Evolutionary conservation across 1,284 basidiomycete genomes (phyloP), one percentile per base, ranked within the genome.

Genomic region (Fomes fomentarius): DNA sequence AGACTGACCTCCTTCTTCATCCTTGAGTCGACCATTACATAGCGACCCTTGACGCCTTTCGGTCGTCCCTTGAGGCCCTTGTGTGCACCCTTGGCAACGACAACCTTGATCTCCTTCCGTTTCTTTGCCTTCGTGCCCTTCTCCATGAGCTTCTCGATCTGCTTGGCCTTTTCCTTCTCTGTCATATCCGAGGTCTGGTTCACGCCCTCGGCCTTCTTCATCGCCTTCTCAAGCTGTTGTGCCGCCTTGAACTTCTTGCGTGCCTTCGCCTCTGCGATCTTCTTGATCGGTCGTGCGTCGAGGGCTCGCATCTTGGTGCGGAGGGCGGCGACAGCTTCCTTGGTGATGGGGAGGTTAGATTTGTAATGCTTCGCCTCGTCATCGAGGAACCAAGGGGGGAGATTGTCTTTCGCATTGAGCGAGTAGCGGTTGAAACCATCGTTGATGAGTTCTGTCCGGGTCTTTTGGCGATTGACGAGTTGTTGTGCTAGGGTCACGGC

Each of bases 281-380:
- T 99, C 78, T 98, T 99, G 76, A 99, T 99, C 15, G 97, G 97
- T 12, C 97, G 85, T 2, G 96, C 96, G 69, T 99, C 95, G 42
- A 99, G 79, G 5, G 94, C 94, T 22, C 96, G 89, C 75, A 97
- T 93, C 69, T 91, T 93, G 15, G 92, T 94, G 31, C 93, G 87
- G 33, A 99, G 80, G 3, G 88, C 89, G 50, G 82, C 81, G 52
- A 99, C 79, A 5, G 97, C 97, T 72, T 99, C 97, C 73, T 98
- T 99, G 1, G 96, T 98, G 59, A 99, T 83, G 14, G 97, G 97
- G 50, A 99, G 80, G 71, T 99, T 99, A 56, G 92, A 77, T 68
- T 94, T 96, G 82, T 97, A 98, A 71, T 91, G 82, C 67, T 96
- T 93, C 39, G 85, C 75, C 74, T 99, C 97, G 67, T 99, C 97